phyloP scores from a whole-genome alignment of 495 filamentous ascomycete species.

The Penicillium simplicissimum region DNA sequence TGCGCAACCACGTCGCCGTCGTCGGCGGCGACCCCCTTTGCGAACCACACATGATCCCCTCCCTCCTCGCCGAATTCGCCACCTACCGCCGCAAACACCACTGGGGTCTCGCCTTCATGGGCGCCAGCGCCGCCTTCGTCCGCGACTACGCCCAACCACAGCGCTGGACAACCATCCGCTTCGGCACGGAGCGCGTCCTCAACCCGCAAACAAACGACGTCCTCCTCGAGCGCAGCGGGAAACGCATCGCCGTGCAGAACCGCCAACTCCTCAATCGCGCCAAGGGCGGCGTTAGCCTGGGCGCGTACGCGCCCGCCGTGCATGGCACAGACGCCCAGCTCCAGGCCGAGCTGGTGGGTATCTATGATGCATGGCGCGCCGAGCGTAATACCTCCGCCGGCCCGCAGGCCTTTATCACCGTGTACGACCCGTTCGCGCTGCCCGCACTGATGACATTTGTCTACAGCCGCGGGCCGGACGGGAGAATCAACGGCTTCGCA shows the following conservation, averaged over 20 bases:
- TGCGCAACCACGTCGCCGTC: constrained; percentile 37
- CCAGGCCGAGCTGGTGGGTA: constrained; percentile 31
- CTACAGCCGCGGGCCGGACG: constrained; percentile 36
- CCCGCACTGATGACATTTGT: constrained; percentile 46
- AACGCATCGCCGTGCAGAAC: constrained; percentile 40
- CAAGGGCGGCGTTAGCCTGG: constrained; percentile 38
- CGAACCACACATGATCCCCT: constrained; percentile 17
- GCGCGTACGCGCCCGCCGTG: constrained; percentile 35
- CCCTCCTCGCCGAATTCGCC: constrained; percentile 40
- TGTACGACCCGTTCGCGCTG: constrained; percentile 45
- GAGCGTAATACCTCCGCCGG: constrained; percentile 31
- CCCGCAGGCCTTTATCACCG: constrained; percentile 45
- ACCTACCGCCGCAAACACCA: constrained; percentile 29
- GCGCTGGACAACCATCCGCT: constrained; percentile 42
- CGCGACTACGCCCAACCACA: constrained; percentile 24
- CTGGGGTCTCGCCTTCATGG: constrained; percentile 42
- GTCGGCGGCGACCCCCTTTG: constrained; percentile 47
- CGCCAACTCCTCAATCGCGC: constrained; percentile 36
- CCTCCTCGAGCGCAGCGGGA: constrained; percentile 37
- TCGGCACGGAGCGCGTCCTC: constrained; percentile 43
- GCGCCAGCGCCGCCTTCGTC: constrained; percentile 35
- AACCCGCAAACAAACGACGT: constrained; percentile 45
- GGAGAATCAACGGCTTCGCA: constrained; percentile 39
- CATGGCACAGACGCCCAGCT: constrained; percentile 30
- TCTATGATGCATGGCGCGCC: constrained; percentile 44